Evolutionary conservation across 495 filamentous ascomycete species (phyloP).

Genomic region (Mytilinidion resinicola): DNA sequence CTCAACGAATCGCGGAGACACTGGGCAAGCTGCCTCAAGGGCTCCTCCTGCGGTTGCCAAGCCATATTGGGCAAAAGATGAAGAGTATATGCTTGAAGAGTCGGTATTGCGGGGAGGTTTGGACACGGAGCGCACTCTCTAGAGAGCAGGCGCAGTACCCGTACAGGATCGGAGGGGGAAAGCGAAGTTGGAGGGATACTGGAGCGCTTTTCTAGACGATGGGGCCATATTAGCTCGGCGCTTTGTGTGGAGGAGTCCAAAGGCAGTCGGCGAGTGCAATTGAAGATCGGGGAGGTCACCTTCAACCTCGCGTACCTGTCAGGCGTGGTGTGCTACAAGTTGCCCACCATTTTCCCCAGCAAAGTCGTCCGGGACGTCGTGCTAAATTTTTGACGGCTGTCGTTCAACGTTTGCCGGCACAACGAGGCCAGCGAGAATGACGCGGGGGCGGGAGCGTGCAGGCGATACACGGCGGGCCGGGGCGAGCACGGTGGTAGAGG

Average conservation of each 20-base stretch:
- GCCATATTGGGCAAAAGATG: conserved; percentile 50
- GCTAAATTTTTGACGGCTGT: conserved; percentile 11
- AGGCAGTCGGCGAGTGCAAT: not conserved
- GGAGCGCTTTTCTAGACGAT: too few species aligned
- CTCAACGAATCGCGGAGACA: conserved; percentile 91
- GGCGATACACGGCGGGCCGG: conserved; percentile 12
- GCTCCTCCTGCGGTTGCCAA: conserved; percentile 88
- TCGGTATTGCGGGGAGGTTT: not conserved
- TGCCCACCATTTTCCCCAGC: conserved; percentile 15
- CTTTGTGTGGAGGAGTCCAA: not conserved
- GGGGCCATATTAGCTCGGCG: not conserved
- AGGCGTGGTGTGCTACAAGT: conserved; percentile 19
- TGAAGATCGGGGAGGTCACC: conserved; percentile 21
- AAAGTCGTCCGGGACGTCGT: conserved; percentile 1
- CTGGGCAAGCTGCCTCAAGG: conserved; percentile 77
- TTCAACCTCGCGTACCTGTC: conserved; percentile 20
- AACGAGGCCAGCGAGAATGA: conserved; percentile 17
- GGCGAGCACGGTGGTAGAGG: not conserved
- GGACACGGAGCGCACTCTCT: too few species aligned
- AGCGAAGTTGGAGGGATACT: not conserved
- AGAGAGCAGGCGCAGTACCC: too few species aligned
- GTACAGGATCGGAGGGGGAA: not conserved
- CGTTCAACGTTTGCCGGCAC: conserved; percentile 11
- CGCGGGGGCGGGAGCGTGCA: conserved; percentile 26
- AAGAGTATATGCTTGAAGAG: not conserved